Conservation (phyloP, 768 basidiomycete genomes). For the Auriculariales sp. region DNA sequence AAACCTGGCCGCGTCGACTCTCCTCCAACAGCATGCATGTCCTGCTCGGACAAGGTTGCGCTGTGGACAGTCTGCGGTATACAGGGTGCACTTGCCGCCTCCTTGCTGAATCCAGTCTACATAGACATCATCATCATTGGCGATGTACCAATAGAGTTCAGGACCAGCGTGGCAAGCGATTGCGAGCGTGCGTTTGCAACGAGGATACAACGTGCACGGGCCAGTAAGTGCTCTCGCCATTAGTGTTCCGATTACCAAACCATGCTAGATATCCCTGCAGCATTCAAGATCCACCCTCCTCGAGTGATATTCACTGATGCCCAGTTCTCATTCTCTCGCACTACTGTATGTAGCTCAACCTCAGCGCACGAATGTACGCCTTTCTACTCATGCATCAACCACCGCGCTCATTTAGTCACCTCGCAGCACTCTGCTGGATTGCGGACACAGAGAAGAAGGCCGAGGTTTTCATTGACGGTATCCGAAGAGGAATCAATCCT, state of each 20-base stretch:
- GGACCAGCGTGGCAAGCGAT: slow-evolving; percentile 33
- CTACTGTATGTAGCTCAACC: slow-evolving; percentile 14
- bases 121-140: slow-evolving; percentile 55
- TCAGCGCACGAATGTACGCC: slow-evolving; percentile 60
- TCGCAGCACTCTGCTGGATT: slow-evolving; percentile 56
- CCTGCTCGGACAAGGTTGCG: slow-evolving; percentile 92
- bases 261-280: slow-evolving; percentile 1
- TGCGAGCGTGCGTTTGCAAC: slow-evolving; percentile 54
- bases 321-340: not conserved
- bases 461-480: slow-evolving; percentile 66
- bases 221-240: not conserved
- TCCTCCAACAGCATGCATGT: slow-evolving; percentile 69
- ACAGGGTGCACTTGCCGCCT: slow-evolving; percentile 63
- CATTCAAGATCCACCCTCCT: not conserved
- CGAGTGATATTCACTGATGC: not conserved
- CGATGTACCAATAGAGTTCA: slow-evolving; percentile 35
- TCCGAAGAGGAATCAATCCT: slow-evolving; percentile 61
- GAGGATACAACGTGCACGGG: slow-evolving; percentile 25
- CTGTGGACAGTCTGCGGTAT: slow-evolving; percentile 73
- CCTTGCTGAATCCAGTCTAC: slow-evolving; percentile 46
- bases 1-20: slow-evolving; percentile 92
- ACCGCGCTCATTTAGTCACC: not conserved
- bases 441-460: slow-evolving; percentile 28
- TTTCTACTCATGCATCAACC: not conserved
- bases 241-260: not conserved